Conservation (phyloP, 306 rosid genomes). For the Cucurbita ficifolia region DNA sequence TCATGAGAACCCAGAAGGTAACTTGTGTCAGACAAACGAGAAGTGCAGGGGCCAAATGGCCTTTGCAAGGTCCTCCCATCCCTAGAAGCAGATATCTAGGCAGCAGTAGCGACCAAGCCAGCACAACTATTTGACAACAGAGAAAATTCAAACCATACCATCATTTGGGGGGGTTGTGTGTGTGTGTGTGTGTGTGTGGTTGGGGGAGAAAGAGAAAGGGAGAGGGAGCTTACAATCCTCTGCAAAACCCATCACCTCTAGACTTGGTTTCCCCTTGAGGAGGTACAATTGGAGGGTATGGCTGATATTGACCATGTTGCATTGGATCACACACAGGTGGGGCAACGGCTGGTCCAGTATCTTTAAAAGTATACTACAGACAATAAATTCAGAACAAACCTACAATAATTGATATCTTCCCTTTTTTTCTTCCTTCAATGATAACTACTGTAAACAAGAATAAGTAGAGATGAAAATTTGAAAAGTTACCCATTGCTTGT, state of each 20-base stretch:
- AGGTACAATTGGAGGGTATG: constrained; percentile 10
- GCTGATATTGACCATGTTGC: constrained; percentile 8
- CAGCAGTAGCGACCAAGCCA: constrained; percentile 35
- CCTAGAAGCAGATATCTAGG: constrained; percentile 32
- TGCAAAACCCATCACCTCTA: constrained; percentile 36
- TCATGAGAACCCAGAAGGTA: background rate
- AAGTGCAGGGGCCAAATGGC: background rate
- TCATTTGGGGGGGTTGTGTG: background rate
- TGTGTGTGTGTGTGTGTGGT: too few relatives aligned
- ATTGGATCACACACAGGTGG: constrained; percentile 18
- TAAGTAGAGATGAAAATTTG: background rate
- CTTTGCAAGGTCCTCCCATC: background rate
- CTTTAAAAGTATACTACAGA: background rate
- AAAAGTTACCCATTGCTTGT: background rate
- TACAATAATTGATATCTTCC: background rate
- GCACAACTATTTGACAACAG: constrained; percentile 17
- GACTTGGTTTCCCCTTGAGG: constrained; percentile 8
- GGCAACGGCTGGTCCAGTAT: constrained; percentile 6
- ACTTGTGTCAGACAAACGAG: constrained; percentile 1
- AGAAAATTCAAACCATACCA: background rate
- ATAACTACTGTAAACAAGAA: background rate
- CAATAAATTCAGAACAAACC: constrained; percentile 4
- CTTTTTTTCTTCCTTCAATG: background rate
- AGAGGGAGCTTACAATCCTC: constrained; percentile 22
- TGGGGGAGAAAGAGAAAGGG: background rate